A percentile compares a stretch with the other conserved stretches of the same genome.
phyloP scores from a whole-genome alignment of 345 rosid species.

The Gossypium sturtianum region DNA sequence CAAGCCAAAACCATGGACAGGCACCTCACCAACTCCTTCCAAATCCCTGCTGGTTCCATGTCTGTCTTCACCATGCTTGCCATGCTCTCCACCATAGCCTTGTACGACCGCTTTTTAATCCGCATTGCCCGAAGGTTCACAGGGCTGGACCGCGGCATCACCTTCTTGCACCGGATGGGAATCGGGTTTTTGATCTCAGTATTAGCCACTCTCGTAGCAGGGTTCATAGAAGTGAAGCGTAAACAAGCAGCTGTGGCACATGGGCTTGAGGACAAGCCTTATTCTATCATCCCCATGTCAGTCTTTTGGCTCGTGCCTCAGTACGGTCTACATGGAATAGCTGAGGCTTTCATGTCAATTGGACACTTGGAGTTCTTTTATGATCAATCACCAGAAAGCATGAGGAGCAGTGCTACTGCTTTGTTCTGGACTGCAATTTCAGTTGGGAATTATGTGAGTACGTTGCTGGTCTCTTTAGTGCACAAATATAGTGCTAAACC shows the following conservation, averaged over 20 bases:
- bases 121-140: constrained; percentile 47
- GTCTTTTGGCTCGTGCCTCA: constrained; percentile 79
- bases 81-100: constrained; percentile 64
- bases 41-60: constrained; percentile 88
- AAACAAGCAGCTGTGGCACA: constrained; percentile 42
- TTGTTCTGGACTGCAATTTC: constrained; percentile 73
- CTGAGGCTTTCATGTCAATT: constrained; percentile 83
- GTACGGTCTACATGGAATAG: constrained; percentile 72
- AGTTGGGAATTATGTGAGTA: constrained; percentile 62
- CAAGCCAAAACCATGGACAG: constrained; percentile 89
- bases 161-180: constrained; percentile 78
- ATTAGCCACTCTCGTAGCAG: constrained; percentile 71
- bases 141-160: constrained; percentile 76
- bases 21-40: constrained; percentile 52
- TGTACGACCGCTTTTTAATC: constrained; percentile 64
- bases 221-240: constrained; percentile 57
- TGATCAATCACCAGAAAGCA: constrained; percentile 85
- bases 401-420: constrained; percentile 75
- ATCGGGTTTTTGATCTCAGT: constrained; percentile 68
- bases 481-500: constrained; percentile 55
- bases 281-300: constrained; percentile 51
- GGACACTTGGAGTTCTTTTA: constrained; percentile 85
- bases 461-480: constrained; percentile 57
- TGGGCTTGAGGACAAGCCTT: constrained; percentile 35
- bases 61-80: constrained; percentile 68